Conservation (phyloP, 164 flowering plant species). For the Umbilicus rupestris region DNA sequence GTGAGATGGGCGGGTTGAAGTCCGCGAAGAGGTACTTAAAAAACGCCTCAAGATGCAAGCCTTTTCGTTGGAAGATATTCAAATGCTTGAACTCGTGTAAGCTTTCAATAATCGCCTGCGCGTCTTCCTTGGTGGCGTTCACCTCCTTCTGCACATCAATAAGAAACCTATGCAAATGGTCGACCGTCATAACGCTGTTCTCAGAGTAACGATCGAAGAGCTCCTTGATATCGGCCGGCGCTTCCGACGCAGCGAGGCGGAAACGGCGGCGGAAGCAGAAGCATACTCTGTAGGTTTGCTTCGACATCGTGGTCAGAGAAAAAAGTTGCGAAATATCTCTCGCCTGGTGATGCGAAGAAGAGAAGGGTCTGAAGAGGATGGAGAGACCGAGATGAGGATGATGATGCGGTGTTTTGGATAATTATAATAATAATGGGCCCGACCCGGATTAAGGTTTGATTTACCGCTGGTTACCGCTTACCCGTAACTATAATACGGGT, state of each 20-base stretch:
- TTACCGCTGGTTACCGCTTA: too few species aligned
- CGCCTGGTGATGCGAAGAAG: background rate
- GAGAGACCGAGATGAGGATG: background rate
- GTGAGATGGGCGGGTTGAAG: slow-evolving; percentile 32
- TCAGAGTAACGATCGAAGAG: slow-evolving; percentile 55
- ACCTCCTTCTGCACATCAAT: slow-evolving; percentile 51
- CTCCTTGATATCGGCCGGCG: slow-evolving; percentile 57
- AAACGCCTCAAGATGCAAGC: slow-evolving; percentile 41
- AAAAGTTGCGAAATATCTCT: background rate
- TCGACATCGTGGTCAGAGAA: slow-evolving; percentile 25
- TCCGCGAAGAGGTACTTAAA: slow-evolving; percentile 50
- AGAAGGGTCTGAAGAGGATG: background rate
- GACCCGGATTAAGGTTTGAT: background rate
- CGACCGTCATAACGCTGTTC: slow-evolving; percentile 54
- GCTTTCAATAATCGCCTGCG: slow-evolving; percentile 44
- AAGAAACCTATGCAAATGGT: slow-evolving; percentile 54
- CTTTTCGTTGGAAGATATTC: slow-evolving; percentile 36
- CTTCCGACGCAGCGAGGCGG: slow-evolving; percentile 38
- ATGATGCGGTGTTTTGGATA: background rate
- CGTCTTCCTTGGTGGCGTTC: slow-evolving; percentile 46
- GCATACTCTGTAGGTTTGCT: slow-evolving; percentile 68
- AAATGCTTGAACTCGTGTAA: slow-evolving; percentile 30
- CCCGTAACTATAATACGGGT: too few species aligned
- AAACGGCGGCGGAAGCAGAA: slow-evolving; percentile 74
- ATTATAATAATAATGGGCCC: background rate